These are phyloP conservation scores for Loxodes magnus DNA, from an alignment of 73 alveolate genomes.

Conservation along the genomic window DNA sequence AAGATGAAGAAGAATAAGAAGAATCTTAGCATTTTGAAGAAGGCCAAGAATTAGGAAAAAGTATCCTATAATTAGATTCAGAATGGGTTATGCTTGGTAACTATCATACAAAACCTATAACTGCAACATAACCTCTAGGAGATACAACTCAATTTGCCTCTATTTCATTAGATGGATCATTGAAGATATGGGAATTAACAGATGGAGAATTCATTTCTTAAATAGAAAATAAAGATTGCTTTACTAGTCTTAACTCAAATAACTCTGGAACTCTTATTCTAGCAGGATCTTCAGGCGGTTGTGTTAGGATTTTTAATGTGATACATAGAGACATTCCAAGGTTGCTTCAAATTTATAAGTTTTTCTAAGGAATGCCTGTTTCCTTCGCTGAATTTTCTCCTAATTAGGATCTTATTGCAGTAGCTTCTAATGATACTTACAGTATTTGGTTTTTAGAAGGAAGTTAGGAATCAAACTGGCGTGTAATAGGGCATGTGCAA, in stretches of 20 bases:
- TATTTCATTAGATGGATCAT: conserved; percentile 46
- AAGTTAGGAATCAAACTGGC: conserved; percentile 23
- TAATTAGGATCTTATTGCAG: conserved; percentile 27
- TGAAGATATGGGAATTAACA: conserved; percentile 76
- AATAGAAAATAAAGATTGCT: conserved; percentile 33
- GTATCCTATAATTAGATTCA: conserved; percentile 38
- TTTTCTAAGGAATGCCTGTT: conserved; percentile 26
- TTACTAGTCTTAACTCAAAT: conserved; percentile 66
- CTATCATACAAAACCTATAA: conserved; percentile 59
- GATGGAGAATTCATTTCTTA: conserved; percentile 42
- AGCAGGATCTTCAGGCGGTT: conserved; percentile 68
- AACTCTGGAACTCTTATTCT: conserved; percentile 64
- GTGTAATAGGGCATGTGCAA: conserved; percentile 30
- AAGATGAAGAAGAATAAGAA: conserved; percentile 68
- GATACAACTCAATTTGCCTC: conserved; percentile 75
- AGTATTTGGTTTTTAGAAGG: conserved; percentile 19
- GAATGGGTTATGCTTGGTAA: too few species aligned
- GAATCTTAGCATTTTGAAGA: conserved; percentile 39
- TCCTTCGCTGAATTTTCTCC: conserved; percentile 22
- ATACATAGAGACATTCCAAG: conserved; percentile 66
- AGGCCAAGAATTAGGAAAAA: conserved; percentile 23
- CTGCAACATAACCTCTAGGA: conserved; percentile 74
- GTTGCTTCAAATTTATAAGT: conserved; percentile 31
- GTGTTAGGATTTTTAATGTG: conserved; percentile 68
- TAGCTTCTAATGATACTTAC: conserved; percentile 17